Conservation (phyloP, 768 basidiomycete genomes). For the Lyophyllum atratum region DNA sequence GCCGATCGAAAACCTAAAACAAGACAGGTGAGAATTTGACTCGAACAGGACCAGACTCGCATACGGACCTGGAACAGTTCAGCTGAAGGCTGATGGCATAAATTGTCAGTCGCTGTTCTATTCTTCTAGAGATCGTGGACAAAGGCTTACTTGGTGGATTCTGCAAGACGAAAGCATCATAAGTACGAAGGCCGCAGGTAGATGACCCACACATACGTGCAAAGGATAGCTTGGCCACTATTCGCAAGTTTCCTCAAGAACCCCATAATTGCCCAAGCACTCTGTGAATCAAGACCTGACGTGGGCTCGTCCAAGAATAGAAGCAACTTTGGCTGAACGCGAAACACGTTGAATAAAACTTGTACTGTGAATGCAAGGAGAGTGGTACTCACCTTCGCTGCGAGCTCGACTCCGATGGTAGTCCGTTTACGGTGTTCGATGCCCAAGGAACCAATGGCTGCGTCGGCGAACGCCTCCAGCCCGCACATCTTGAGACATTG, state of each 20-base stretch:
- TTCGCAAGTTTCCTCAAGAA: constrained; percentile 79
- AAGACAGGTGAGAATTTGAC: background rate
- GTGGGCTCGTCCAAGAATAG: constrained; percentile 92
- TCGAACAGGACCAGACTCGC: background rate
- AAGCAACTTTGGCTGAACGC: constrained; percentile 64
- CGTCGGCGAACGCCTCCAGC: constrained; percentile 62
- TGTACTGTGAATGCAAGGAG: background rate
- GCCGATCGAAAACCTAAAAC: constrained; percentile 71
- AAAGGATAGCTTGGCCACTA: constrained; percentile 86
- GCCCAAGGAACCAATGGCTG: constrained; percentile 63
- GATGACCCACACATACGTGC: constrained; percentile 57
- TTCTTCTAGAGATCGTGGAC: background rate
- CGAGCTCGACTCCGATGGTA: constrained; percentile 86
- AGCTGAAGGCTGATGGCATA: constrained; percentile 65
- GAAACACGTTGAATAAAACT: background rate
- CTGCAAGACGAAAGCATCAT: constrained; percentile 20
- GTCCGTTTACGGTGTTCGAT: constrained; percentile 79
- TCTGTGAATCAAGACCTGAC: constrained; percentile 84
- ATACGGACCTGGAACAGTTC: constrained; percentile 67
- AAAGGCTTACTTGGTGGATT: constrained; percentile 40
- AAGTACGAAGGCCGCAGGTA: background rate
- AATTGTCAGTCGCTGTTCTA: background rate
- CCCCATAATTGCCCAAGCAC: constrained; percentile 78
- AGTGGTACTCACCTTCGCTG: constrained; percentile 65
- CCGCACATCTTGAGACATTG: constrained; percentile 62